A percentile compares a stretch with the other conserved stretches of the same genome.
phyloP scores from a whole-genome alignment of 2,329 filamentous ascomycete genomes.

The Aureobasidium melanogenum region DNA sequence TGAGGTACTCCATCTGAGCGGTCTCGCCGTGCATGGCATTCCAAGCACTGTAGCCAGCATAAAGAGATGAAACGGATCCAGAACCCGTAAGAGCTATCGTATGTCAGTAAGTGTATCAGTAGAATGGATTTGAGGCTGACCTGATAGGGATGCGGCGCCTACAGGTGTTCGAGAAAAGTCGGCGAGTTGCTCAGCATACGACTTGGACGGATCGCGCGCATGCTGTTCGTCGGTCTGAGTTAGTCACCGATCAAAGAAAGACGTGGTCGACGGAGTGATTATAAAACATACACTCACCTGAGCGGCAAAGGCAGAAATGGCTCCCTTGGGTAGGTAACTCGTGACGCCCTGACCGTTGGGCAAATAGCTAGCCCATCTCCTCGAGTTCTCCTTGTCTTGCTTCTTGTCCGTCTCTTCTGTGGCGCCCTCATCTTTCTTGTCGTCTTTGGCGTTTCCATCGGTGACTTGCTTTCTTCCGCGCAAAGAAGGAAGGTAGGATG shows the following conservation, averaged over 20 bases:
- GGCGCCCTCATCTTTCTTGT: conserved; percentile 13
- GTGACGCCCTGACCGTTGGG: conserved; percentile 40
- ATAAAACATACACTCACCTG: conserved; percentile 21
- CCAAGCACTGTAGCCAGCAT: conserved; percentile 42
- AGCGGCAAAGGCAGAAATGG: conserved; percentile 36
- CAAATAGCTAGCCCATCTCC: conserved; percentile 40
- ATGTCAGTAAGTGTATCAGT: neutral
- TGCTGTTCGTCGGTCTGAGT: conserved; percentile 22
- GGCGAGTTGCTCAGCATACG: conserved; percentile 40
- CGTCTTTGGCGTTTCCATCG: conserved; percentile 13
- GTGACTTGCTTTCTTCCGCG: conserved; percentile 16
- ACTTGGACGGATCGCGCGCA: conserved; percentile 38
- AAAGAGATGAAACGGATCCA: conserved; percentile 38
- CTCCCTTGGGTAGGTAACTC: conserved; percentile 37
- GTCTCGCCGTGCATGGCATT: conserved; percentile 26
- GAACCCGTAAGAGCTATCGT: conserved; percentile 35
- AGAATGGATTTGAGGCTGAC: conserved; percentile 18
- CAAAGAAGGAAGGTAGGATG: conserved; percentile 15
- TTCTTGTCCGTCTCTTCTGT: conserved; percentile 21
- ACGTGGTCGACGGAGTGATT: neutral
- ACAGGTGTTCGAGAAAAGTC: conserved; percentile 44
- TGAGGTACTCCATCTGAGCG: conserved; percentile 38
- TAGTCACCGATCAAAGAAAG: neutral
- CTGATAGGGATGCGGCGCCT: conserved; percentile 37
- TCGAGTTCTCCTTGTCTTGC: conserved; percentile 25